Percentiles rank a stretch among this genome's conserved stretches.
These are phyloP conservation scores for Grosmannia serpens DNA, from an alignment of 2,329 filamentous ascomycete genomes.

Conservation along the genomic window DNA sequence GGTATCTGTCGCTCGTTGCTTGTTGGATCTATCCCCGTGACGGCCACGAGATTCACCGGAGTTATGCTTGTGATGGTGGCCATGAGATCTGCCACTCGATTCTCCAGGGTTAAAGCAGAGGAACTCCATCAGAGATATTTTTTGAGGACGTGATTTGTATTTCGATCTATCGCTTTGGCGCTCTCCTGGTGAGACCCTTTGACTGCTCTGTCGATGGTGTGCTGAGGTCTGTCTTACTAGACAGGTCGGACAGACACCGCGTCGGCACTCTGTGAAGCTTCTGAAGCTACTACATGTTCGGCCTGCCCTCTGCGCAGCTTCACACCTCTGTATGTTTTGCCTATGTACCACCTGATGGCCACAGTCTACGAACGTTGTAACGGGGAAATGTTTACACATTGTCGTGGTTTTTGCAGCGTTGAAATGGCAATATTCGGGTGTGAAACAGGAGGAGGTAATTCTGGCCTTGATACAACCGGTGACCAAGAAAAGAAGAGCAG, in stretches of 20 bases:
- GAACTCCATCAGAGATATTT: not conserved
- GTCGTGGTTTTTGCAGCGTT: not conserved
- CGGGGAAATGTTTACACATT: not conserved
- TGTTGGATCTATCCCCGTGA: too few species aligned
- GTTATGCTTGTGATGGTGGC: not conserved
- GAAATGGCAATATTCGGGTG: not conserved
- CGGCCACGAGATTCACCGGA: not conserved
- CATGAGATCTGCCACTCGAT: not conserved
- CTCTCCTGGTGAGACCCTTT: not conserved
- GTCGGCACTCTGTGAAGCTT: not conserved
- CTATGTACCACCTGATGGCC: not conserved
- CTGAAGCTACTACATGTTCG: not conserved
- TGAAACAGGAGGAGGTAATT: not conserved
- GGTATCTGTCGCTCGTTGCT: too few species aligned
- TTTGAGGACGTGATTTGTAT: not conserved
- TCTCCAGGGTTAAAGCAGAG: not conserved
- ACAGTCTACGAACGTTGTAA: not conserved
- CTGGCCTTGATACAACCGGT: too few species aligned
- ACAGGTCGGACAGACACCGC: not conserved
- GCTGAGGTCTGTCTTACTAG: not conserved
- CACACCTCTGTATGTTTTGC: not conserved
- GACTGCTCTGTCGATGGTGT: not conserved
- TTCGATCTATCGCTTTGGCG: not conserved
- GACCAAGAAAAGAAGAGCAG: too few species aligned
- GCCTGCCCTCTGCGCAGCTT: not conserved